These are phyloP conservation scores for Pterula multifida DNA, from an alignment of 1,284 basidiomycete species.

Conservation along the genomic window DNA sequence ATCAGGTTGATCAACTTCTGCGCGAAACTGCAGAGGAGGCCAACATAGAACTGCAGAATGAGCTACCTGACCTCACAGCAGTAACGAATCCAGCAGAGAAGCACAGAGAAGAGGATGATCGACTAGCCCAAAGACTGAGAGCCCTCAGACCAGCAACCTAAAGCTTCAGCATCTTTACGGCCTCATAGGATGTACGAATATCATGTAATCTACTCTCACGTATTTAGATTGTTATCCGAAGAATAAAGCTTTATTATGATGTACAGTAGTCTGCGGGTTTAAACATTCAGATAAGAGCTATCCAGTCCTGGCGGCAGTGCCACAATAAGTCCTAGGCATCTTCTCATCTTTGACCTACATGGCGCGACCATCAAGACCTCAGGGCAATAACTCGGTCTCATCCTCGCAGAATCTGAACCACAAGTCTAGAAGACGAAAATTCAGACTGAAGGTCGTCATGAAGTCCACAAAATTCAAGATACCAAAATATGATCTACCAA, in stretches of 20 bases:
- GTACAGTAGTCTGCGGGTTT: too few species aligned
- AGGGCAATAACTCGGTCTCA: too few species aligned
- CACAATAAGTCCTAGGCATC: too few species aligned
- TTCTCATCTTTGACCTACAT: too few species aligned
- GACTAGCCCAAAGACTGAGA: constrained; percentile 69
- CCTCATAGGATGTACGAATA: too few species aligned
- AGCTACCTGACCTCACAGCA: constrained; percentile 54
- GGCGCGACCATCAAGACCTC: too few species aligned
- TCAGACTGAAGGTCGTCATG: constrained; percentile 35
- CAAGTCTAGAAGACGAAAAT: background rate
- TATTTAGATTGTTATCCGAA: too few species aligned
- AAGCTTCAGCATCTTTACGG: background rate
- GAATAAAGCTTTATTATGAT: too few species aligned
- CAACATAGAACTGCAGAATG: constrained; percentile 91
- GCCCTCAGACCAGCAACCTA: constrained; percentile 70
- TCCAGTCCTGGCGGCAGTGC: too few species aligned
- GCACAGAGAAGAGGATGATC: constrained; percentile 66
- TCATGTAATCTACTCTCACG: too few species aligned
- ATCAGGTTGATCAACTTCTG: constrained; percentile 90
- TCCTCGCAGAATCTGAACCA: background rate
- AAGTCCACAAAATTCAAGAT: constrained; percentile 41
- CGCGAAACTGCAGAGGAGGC: constrained; percentile 95
- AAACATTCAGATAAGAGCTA: too few species aligned
- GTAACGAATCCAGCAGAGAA: constrained; percentile 49
- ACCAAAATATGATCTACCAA: constrained; percentile 56